Conservation (phyloP, 495 filamentous ascomycete species). For the Trichoderma virens region DNA sequence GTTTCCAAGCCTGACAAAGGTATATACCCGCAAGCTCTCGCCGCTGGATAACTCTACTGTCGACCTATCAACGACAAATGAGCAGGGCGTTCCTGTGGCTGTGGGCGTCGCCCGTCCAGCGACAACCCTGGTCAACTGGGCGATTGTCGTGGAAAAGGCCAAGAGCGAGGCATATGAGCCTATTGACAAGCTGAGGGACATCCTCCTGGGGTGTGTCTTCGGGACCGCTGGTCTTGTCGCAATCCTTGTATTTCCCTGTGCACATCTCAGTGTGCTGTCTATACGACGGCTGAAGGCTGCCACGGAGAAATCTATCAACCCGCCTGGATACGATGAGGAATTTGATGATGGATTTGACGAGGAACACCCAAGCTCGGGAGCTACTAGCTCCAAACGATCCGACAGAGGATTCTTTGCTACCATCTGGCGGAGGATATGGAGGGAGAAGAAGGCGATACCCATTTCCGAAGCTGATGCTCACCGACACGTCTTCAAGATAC, state of each 20-base stretch:
- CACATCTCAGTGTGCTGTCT: constrained; percentile 71
- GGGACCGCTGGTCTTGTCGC: constrained; percentile 65
- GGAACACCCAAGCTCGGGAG: constrained; percentile 34
- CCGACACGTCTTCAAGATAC: constrained; percentile 67
- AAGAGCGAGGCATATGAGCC: constrained; percentile 66
- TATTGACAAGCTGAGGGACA: constrained; percentile 61
- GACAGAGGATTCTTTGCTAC: constrained; percentile 30
- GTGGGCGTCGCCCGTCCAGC: constrained; percentile 63
- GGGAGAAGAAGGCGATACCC: constrained; percentile 21
- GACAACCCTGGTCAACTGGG: constrained; percentile 65
- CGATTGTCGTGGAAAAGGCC: constrained; percentile 70
- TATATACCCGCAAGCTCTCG: constrained; percentile 38
- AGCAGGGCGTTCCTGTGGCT: constrained; percentile 55
- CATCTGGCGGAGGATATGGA: constrained; percentile 25
- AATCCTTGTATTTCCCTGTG: constrained; percentile 62
- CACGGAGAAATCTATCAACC: constrained; percentile 66
- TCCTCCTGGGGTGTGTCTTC: constrained; percentile 78
- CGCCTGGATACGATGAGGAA: constrained; percentile 48
- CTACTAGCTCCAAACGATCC: constrained; percentile 28
- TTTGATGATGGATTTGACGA: constrained; percentile 33
- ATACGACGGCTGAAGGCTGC: constrained; percentile 71
- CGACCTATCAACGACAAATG: constrained; percentile 59
- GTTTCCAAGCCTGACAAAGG: constrained; percentile 51
- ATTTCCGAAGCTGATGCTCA: constrained; percentile 35
- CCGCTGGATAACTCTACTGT: constrained; percentile 54